Percentiles rank a stretch among this genome's conserved stretches.
Conservation (phyloP, 257 asterid genomes). For the Cordia subcordata region DNA sequence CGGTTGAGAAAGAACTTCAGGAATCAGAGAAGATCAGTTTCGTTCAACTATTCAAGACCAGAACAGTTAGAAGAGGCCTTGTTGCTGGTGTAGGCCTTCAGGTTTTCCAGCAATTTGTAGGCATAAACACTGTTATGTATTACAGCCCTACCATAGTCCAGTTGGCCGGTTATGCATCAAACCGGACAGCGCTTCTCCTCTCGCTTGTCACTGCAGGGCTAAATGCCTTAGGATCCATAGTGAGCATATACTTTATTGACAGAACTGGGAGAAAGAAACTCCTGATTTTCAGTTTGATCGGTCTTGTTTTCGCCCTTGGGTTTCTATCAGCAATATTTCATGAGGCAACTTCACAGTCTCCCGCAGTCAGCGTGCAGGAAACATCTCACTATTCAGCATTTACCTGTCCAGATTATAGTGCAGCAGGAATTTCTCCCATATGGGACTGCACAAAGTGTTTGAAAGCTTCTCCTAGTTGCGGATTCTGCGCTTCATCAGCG, state of each 20-base stretch:
- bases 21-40: constrained; percentile 20
- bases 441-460: constrained; percentile 5
- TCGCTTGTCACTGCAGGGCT: constrained; percentile 35
- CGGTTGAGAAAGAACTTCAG: constrained; percentile 23
- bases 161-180: constrained; percentile 33
- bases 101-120: constrained; percentile 34
- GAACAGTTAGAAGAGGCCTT: constrained; percentile 31
- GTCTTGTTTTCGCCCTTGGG: not conserved
- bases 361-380: not conserved
- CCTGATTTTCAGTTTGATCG: constrained; percentile 3
- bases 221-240: constrained; percentile 25
- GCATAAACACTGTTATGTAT: constrained; percentile 32
- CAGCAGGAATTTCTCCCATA: not conserved
- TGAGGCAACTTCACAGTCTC: constrained; percentile 1
- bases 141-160: constrained; percentile 25
- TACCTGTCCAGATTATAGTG: not conserved
- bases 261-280: constrained; percentile 4
- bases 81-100: constrained; percentile 31
- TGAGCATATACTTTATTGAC: constrained; percentile 33
- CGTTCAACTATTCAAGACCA: constrained; percentile 22
- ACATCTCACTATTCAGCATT: not conserved
- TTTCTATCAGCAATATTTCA: constrained; percentile 2
- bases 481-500: not conserved
- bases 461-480: not conserved
- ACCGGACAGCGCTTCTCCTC: constrained; percentile 29